Conservation (phyloP, 2,329 filamentous ascomycete species). For the Nemania bipapillata region DNA sequence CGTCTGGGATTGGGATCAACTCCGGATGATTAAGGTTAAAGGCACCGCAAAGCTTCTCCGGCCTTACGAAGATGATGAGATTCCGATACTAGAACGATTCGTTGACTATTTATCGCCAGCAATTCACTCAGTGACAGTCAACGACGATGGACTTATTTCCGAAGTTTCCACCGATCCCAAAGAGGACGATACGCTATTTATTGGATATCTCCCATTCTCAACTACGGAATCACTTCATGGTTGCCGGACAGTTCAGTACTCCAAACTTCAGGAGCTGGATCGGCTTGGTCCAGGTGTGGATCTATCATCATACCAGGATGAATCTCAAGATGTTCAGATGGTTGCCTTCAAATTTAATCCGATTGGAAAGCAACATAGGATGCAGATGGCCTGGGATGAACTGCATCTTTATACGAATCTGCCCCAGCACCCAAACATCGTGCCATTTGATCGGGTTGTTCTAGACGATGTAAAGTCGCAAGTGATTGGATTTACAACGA, state of each 20-base stretch:
- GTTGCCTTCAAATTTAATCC: conserved; percentile 11
- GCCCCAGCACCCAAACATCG: conserved; percentile 47
- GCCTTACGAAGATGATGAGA: not conserved
- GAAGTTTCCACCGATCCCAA: conserved; percentile 4
- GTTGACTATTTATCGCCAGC: not conserved
- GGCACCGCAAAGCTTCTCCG: not conserved
- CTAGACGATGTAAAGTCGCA: conserved; percentile 46
- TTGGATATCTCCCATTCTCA: not conserved
- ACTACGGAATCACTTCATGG: not conserved
- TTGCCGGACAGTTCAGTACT: not conserved
- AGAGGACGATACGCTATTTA: not conserved
- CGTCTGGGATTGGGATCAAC: conserved; percentile 4
- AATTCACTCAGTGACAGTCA: not conserved
- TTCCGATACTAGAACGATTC: not conserved
- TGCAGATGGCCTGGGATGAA: conserved; percentile 20
- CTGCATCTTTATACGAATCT: conserved; percentile 53
- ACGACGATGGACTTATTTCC: not conserved
- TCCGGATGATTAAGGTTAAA: conserved; percentile 4
- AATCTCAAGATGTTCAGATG: not conserved
- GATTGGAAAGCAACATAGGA: not conserved
- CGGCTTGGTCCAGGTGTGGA: conserved; percentile 12
- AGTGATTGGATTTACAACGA: conserved; percentile 54
- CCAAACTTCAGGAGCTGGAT: conserved; percentile 4
- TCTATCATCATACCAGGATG: conserved; percentile 4
- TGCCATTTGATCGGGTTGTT: conserved; percentile 45